Percentiles rank a stretch among this genome's conserved stretches.
phyloP scores from a whole-genome alignment of 2,329 filamentous ascomycete genomes.

The Colletotrichum caudatum region DNA sequence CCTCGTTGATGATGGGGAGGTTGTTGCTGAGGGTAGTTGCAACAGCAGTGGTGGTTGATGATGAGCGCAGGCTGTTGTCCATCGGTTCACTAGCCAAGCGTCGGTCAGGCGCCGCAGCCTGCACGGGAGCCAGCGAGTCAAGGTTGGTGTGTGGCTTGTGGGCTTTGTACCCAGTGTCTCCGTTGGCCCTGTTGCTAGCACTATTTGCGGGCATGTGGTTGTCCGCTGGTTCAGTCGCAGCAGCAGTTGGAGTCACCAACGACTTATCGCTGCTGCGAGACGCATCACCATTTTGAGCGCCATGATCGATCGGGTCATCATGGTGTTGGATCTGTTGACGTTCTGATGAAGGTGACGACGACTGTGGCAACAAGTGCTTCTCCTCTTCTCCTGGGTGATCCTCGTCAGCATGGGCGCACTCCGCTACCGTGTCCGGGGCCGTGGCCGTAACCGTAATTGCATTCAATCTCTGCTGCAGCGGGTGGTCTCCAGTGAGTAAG shows the following conservation, averaged over 20 bases:
- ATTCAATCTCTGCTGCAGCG: constrained; percentile 36
- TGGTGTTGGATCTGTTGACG: constrained; percentile 24
- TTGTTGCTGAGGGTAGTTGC: constrained; percentile 27
- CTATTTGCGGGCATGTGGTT: constrained; percentile 28
- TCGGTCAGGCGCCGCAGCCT: constrained; percentile 39
- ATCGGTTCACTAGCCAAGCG: constrained; percentile 43
- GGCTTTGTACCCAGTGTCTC: constrained; percentile 35
- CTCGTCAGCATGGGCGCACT: constrained; percentile 10
- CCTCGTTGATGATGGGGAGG: constrained; percentile 42
- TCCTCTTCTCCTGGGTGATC: background rate
- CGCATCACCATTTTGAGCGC: background rate
- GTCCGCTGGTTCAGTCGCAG: constrained; percentile 2
- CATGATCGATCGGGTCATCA: constrained; percentile 22
- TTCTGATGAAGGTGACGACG: constrained; percentile 33
- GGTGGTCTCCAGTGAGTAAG: constrained; percentile 14
- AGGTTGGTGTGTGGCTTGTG: constrained; percentile 35
- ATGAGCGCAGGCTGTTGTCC: constrained; percentile 52
- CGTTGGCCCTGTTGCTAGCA: constrained; percentile 33
- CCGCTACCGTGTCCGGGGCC: constrained; percentile 2
- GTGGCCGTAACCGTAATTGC: constrained; percentile 35
- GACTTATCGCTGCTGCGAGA: background rate
- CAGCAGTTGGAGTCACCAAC: background rate
- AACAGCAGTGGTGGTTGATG: constrained; percentile 47
- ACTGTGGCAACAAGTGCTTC: constrained; percentile 20
- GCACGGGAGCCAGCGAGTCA: constrained; percentile 34